Conservation (phyloP, 768 basidiomycete genomes). For the Tephrocybe sp. region DNA sequence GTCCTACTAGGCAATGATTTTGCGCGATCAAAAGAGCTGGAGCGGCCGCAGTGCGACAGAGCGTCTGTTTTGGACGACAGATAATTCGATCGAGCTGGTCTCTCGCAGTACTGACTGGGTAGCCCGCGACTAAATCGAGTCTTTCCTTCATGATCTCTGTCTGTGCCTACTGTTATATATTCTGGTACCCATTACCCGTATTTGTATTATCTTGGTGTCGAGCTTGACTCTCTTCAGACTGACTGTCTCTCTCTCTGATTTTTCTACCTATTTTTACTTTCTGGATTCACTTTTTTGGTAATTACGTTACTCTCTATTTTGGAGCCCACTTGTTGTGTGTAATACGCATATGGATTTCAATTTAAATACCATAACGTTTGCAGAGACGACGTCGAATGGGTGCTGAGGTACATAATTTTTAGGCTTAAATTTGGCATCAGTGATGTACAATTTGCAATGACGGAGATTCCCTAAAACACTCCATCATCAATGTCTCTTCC, state of each 20-base stretch:
- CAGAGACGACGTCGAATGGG: neutral
- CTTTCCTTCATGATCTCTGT: neutral
- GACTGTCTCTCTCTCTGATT: neutral
- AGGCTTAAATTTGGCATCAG: conserved; percentile 1
- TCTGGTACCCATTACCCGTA: conserved; percentile 13
- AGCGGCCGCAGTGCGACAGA: conserved; percentile 89
- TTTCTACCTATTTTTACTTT: conserved; percentile 1
- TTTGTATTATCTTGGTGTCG: conserved; percentile 15
- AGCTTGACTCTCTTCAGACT: conserved; percentile 1
- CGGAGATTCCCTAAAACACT: conserved; percentile 3
- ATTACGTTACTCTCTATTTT: too few relatives aligned
- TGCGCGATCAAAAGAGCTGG: conserved; percentile 96
- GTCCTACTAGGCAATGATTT: conserved; percentile 78
- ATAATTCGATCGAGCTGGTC: conserved; percentile 85
- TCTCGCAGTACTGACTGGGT: conserved; percentile 87
- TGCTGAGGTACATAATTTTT: neutral
- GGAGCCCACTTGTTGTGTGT: conserved; percentile 6
- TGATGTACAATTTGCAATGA: neutral
- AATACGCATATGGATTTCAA: conserved; percentile 11
- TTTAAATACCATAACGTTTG: neutral
- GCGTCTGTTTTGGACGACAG: conserved; percentile 88
- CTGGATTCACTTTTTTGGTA: conserved; percentile 1
- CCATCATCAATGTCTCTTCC: conserved; percentile 23
- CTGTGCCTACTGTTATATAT: conserved; percentile 10
- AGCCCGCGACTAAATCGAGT: conserved; percentile 50